Conservation (phyloP, 371 early-diverging fungal genomes). For the Mortierella sp. region DNA sequence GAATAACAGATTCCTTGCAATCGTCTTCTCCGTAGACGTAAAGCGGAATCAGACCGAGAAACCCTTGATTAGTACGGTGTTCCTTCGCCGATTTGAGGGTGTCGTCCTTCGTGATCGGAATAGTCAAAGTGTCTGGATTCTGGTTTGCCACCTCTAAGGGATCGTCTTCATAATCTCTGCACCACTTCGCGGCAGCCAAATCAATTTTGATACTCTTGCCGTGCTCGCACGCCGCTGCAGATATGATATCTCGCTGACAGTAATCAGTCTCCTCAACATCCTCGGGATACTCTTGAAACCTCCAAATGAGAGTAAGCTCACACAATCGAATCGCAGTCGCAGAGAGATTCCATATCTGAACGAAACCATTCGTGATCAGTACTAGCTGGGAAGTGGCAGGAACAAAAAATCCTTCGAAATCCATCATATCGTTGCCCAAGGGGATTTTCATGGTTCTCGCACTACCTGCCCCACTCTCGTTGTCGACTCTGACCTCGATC, state of each 20-base stretch:
- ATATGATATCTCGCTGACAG: not conserved
- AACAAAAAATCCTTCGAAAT: conserved; percentile 3
- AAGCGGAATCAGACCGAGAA: not conserved
- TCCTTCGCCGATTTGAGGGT: not conserved
- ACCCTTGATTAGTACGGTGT: not conserved
- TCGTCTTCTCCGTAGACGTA: not conserved
- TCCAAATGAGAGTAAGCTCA: conserved; percentile 13
- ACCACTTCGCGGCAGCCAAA: not conserved
- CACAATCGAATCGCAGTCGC: not conserved
- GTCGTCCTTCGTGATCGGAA: conserved; percentile 5
- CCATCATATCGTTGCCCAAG: not conserved
- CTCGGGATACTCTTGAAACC: not conserved
- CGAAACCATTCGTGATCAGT: not conserved
- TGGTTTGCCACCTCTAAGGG: not conserved
- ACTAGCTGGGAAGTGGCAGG: conserved; percentile 16
- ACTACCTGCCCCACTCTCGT: not conserved
- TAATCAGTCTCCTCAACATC: not conserved
- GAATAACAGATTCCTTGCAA: not conserved
- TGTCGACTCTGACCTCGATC: not conserved
- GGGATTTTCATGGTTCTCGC: conserved; percentile 7
- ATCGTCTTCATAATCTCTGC: not conserved
- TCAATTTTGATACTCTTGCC: not conserved
- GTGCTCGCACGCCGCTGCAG: conserved; percentile 7
- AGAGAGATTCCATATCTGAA: conserved; percentile 17
- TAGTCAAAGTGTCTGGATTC: conserved; percentile 2